phyloP scores from a whole-genome alignment of 1,139 yeast species.

The Protomyces gravidus region DNA sequence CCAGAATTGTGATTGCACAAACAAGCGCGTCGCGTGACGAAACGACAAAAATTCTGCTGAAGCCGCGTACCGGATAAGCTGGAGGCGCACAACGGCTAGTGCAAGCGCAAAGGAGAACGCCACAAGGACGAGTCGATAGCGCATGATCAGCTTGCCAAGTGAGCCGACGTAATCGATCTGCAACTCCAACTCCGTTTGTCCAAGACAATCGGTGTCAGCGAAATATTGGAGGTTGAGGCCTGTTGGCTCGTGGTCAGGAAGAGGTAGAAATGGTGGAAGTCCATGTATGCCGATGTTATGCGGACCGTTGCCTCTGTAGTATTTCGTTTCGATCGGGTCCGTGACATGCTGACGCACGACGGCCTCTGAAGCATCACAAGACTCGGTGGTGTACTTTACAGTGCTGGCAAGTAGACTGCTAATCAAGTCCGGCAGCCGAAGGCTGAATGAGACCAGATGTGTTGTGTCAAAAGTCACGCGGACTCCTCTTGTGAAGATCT shows the following conservation, averaged over 20 bases:
- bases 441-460: conserved; percentile 47
- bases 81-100: conserved; percentile 37
- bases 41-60: conserved; percentile 51
- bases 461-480: conserved; percentile 40
- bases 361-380: conserved; percentile 44
- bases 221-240: conserved; percentile 43
- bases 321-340: conserved; percentile 72
- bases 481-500: conserved; percentile 39
- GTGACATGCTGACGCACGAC: conserved; percentile 62
- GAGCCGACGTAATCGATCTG: conserved; percentile 42
- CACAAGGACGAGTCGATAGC: conserved; percentile 40
- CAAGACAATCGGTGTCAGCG: conserved; percentile 37
- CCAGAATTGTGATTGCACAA: conserved; percentile 38
- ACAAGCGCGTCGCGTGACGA: conserved; percentile 47
- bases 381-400: conserved; percentile 37
- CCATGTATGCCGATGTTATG: conserved; percentile 54
- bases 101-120: conserved; percentile 40
- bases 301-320: conserved; percentile 55
- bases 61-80: conserved; percentile 35
- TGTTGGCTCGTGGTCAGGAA: conserved; percentile 32
- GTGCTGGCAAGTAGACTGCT: conserved; percentile 59
- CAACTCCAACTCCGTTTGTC: conserved; percentile 36
- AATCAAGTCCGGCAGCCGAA: conserved; percentile 52
- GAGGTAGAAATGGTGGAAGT: conserved; percentile 74
- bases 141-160: conserved; percentile 41